Evolutionary conservation across 2,329 filamentous ascomycete species (phyloP).

Genomic region (Monosporascus sp.): DNA sequence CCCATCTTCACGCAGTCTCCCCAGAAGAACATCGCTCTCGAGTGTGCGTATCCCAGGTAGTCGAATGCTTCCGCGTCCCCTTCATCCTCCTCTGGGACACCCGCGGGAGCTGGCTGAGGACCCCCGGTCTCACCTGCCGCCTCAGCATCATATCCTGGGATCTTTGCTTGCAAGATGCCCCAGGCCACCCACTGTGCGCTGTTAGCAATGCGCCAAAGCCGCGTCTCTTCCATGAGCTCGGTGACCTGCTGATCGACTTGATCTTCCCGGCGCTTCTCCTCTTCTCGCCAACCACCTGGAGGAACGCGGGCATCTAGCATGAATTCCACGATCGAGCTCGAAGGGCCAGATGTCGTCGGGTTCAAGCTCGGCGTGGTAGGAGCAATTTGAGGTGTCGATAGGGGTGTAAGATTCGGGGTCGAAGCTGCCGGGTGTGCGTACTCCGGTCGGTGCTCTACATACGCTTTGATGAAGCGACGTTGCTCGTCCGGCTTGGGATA

Average conservation of each 20-base stretch:
- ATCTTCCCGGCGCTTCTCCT: conserved; percentile 58
- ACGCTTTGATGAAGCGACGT: conserved; percentile 76
- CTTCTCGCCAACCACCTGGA: conserved; percentile 50
- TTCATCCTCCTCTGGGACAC: conserved; percentile 32
- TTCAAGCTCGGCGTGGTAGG: conserved; percentile 31
- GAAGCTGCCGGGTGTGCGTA: conserved; percentile 48
- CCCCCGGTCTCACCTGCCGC: conserved; percentile 25
- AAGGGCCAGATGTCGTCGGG: conserved; percentile 28
- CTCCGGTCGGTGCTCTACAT: conserved; percentile 74
- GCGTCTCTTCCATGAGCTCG: conserved; percentile 69
- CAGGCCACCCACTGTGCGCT: conserved; percentile 90
- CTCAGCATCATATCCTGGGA: conserved; percentile 62
- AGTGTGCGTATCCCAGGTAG: conserved; percentile 86
- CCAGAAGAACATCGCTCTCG: conserved; percentile 90
- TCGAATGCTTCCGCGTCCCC: conserved; percentile 69
- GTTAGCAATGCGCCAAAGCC: conserved; percentile 82
- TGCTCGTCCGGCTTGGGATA: conserved; percentile 83
- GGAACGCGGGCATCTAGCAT: conserved; percentile 73
- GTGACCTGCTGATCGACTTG: conserved; percentile 62
- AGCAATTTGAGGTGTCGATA: conserved; percentile 31
- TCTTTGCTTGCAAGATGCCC: conserved; percentile 92
- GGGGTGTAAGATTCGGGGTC: conserved; percentile 43
- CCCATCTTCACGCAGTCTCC: conserved; percentile 79
- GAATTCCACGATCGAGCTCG: conserved; percentile 60
- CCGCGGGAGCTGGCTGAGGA: conserved; percentile 3